Base-by-base conservation (phyloP, 2,329 filamentous ascomycete genomes). In the Colletotrichum nymphaeae region DNA sequence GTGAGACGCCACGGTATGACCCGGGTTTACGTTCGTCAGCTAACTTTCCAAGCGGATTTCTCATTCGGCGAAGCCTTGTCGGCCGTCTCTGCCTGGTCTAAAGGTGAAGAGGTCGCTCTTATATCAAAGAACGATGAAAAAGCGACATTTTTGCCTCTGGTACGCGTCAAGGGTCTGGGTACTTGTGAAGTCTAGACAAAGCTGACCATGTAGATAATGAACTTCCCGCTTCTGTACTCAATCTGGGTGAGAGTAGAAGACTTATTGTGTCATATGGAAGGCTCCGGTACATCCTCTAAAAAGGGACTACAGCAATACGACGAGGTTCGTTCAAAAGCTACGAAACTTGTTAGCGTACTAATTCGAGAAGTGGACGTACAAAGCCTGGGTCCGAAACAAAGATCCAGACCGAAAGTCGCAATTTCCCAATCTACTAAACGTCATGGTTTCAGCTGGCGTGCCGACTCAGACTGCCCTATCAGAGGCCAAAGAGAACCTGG, bases 401-500 rank as follows among this genome's bases (percentile, higher is more conserved):
- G 35, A 65, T 4, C 24, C n/a, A 1, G 67, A 56, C 9, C 63
- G 53, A 3, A 74, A 11, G 1, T 76, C 62, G 4, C n/a, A 37
- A 6, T 66, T 53, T 22, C 55, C 68, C 0, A 79, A 78, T 14
- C 46, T 79, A 5, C 76, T 80, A 12, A 32, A 71, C 16, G 75
- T 77, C 2, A 69, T 80, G 19, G 69, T 77, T 1, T 56, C 63
- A 8, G 74, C 75, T 0, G 78, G 77, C 0, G 60, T 79, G 2
- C 77, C 75, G 12, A 62, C 75, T 0, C 75, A 79, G 62, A 79
- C 78, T 1, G 76, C 78, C 3, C 65, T 80, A 3, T 77, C 79
- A 0, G 79, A 81, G 72, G 79, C 79, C 1, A 79, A 77, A 3
- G 78, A 80, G 42, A 80, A 79, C 4, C 74, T 81, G 0, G 79